These are phyloP conservation scores for Trypanosomatidae sp. DNA, from an alignment of 208 protist genomes.

Conservation along the genomic window DNA sequence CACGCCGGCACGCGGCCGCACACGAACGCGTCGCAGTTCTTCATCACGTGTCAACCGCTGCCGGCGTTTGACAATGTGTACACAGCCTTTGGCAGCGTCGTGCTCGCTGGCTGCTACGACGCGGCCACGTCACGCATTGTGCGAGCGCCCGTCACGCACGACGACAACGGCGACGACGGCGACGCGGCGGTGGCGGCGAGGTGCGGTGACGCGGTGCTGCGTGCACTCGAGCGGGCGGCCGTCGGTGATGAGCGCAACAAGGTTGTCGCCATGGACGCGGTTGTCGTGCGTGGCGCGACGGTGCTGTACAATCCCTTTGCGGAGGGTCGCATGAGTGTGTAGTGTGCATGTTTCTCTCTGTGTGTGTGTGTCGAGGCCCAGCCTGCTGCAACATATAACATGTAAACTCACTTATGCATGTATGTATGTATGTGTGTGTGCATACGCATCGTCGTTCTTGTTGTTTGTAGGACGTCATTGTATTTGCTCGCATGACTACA, in stretches of 20 bases:
- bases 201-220: constrained; percentile 33
- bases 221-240: constrained; percentile 22
- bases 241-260: constrained; percentile 34
- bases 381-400: too few species aligned
- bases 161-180: neutral
- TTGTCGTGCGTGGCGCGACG: constrained; percentile 29
- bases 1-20: constrained; percentile 79
- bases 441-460: neutral
- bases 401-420: too few species aligned
- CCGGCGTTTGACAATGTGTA: constrained; percentile 78
- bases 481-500: neutral
- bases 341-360: constrained; percentile 2
- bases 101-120: constrained; percentile 19
- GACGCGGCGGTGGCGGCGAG: constrained; percentile 3
- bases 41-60: constrained; percentile 52
- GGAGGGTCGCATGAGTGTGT: constrained; percentile 14
- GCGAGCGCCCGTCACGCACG: too few species aligned
- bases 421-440: too few species aligned
- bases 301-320: constrained; percentile 83
- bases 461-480: neutral
- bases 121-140: neutral
- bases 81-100: constrained; percentile 92
- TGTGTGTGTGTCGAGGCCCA: neutral
- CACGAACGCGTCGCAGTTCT: constrained; percentile 89
- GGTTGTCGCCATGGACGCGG: constrained; percentile 16